A percentile compares a stretch with the other conserved stretches of the same genome.
Conservation (phyloP, 192 early-diverging fungal species). For the Backusella tuberculispora region DNA sequence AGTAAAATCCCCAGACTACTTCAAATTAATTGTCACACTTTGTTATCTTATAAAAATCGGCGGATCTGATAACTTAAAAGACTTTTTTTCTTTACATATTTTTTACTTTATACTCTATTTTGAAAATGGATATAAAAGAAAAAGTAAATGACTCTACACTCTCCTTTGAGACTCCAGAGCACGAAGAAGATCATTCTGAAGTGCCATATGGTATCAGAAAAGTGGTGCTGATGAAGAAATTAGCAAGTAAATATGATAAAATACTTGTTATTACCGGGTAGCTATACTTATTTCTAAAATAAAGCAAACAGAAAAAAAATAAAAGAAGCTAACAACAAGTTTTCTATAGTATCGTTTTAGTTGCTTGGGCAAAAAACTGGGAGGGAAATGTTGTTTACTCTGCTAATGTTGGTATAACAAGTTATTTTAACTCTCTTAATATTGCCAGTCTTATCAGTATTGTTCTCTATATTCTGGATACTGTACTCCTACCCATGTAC, state of each 20-base stretch:
- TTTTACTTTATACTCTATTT: neutral
- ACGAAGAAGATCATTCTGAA: neutral
- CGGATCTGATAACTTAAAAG: conserved; percentile 14
- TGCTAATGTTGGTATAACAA: neutral
- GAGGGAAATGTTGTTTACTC: conserved; percentile 20
- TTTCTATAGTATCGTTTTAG: conserved; percentile 2
- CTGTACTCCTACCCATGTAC: conserved; percentile 23
- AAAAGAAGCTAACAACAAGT: neutral
- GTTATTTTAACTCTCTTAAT: conserved; percentile 6
- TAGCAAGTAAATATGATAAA: conserved; percentile 5
- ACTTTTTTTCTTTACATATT: neutral
- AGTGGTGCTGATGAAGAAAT: conserved; percentile 7
- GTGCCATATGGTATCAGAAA: conserved; percentile 10
- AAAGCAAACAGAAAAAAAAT: neutral
- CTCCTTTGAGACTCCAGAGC: neutral
- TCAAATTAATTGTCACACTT: neutral
- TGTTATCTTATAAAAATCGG: conserved; percentile 11
- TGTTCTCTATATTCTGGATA: conserved; percentile 21
- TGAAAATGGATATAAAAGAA: conserved; percentile 1
- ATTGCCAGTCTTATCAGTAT: conserved; percentile 15
- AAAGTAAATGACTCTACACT: neutral
- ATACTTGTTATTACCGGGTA: conserved; percentile 23
- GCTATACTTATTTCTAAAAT: neutral
- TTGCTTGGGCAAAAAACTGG: conserved; percentile 26
- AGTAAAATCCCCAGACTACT: neutral